A percentile compares a stretch with the other conserved stretches of the same genome.
phyloP scores from a whole-genome alignment of 148 eudicot species.

The Pharnaceum exiguum region DNA sequence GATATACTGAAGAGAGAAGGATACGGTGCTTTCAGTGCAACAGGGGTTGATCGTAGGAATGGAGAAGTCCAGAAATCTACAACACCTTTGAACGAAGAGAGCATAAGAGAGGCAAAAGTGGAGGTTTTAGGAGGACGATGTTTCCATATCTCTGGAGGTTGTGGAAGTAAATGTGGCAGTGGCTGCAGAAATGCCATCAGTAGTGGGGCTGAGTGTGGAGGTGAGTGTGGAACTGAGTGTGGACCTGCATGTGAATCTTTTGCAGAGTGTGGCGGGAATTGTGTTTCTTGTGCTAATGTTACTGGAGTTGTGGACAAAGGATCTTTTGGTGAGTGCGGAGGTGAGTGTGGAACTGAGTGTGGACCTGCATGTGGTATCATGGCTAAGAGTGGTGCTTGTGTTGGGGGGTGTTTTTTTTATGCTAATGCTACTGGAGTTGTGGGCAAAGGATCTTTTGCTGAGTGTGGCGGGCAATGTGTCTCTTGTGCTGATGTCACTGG shows the following conservation, averaged over 20 bases:
- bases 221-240: too few species aligned
- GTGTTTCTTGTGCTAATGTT: conserved; percentile 33
- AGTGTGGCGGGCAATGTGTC: too few species aligned
- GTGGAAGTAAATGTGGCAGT: conserved; percentile 16
- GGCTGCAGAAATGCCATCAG: conserved; percentile 27
- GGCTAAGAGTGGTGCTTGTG: conserved; percentile 32
- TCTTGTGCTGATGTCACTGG: conserved; percentile 34
- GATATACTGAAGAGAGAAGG: conserved; percentile 56
- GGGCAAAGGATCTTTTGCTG: too few species aligned
- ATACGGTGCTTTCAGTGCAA: conserved; percentile 25
- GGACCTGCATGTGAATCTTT: too few species aligned
- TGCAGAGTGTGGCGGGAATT: too few species aligned
- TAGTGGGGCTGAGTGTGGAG: conserved; percentile 23
- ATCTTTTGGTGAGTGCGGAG: conserved; percentile 26
- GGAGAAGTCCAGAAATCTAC: conserved; percentile 6
- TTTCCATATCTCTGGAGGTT: not conserved
- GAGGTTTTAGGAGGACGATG: conserved; percentile 19
- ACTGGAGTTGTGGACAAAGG: conserved; percentile 24
- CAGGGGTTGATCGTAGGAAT: conserved; percentile 10
- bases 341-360: conserved; percentile 27
- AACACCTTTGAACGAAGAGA: conserved; percentile 8
- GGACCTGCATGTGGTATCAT: too few species aligned
- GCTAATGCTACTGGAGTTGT: too few species aligned
- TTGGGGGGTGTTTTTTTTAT: too few species aligned
- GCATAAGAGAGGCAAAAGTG: conserved; percentile 16